Conservation (phyloP, 306 rosid genomes). For the Myrica gale region DNA sequence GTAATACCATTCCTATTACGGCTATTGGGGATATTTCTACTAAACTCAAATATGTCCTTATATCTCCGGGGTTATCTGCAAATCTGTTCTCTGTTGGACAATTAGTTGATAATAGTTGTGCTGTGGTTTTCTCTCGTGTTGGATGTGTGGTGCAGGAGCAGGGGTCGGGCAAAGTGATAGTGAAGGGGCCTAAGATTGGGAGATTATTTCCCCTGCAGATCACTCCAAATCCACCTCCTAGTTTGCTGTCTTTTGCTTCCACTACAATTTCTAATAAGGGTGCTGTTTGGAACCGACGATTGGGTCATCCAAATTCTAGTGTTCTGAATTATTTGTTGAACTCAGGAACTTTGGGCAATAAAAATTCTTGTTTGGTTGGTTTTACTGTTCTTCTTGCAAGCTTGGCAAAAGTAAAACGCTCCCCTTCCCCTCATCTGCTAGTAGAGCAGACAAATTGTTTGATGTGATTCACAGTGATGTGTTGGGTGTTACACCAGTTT, state of each 20-base stretch:
- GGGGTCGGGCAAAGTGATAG: background rate
- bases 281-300: background rate
- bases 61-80: background rate
- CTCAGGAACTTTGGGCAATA: background rate
- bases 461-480: conserved; percentile 8
- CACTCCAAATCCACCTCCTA: no score
- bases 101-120: background rate
- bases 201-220: background rate
- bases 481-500: background rate
- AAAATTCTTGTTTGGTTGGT: background rate
- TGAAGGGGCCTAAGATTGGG: background rate
- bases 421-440: background rate
- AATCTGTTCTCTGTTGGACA: conserved; percentile 10
- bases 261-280: background rate
- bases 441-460: background rate
- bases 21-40: background rate
- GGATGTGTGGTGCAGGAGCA: conserved; percentile 5
- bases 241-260: no score
- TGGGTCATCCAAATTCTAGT: background rate
- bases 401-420: conserved; percentile 6
- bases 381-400: background rate
- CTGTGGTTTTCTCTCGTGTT: background rate
- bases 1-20: background rate
- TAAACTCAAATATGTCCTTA: background rate
- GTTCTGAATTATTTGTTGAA: background rate